Conservation (phyloP, 768 basidiomycete genomes). For the Mycena kentingensis region DNA sequence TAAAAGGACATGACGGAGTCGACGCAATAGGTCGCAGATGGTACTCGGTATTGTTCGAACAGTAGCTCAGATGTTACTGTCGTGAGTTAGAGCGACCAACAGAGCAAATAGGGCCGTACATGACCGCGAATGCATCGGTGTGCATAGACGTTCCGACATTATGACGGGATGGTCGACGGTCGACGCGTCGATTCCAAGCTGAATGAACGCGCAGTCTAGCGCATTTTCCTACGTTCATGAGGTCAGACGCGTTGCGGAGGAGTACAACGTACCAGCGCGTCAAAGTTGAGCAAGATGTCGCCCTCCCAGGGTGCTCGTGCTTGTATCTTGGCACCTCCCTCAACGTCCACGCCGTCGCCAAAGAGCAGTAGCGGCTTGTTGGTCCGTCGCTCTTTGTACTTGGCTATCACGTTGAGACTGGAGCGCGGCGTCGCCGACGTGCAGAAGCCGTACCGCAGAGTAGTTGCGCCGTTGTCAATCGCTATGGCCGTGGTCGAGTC, state of each 20-base stretch:
- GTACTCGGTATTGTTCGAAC: constrained; percentile 90
- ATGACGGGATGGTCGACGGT: constrained; percentile 84
- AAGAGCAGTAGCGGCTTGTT: constrained; percentile 85
- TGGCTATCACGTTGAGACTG: constrained; percentile 73
- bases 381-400: constrained; percentile 86
- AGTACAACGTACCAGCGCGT: constrained; percentile 75
- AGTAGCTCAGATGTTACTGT: constrained; percentile 93
- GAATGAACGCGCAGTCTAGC: constrained; percentile 88
- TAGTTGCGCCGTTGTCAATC: constrained; percentile 89
- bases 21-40: constrained; percentile 82
- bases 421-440: constrained; percentile 57
- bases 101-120: constrained; percentile 46
- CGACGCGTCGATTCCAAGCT: constrained; percentile 77
- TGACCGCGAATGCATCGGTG: constrained; percentile 85
- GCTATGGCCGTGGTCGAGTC: constrained; percentile 59
- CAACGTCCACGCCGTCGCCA: constrained; percentile 84
- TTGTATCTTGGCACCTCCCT: constrained; percentile 80
- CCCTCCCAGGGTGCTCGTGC: constrained; percentile 90
- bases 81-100: constrained; percentile 1
- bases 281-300: constrained; percentile 88
- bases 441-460: constrained; percentile 82
- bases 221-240: constrained; percentile 78
- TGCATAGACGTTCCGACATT: constrained; percentile 90
- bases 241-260: constrained; percentile 10
- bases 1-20: constrained; percentile 95